phyloP scores from a whole-genome alignment of 2,329 filamentous ascomycete species.

The Endothia cerciana region DNA sequence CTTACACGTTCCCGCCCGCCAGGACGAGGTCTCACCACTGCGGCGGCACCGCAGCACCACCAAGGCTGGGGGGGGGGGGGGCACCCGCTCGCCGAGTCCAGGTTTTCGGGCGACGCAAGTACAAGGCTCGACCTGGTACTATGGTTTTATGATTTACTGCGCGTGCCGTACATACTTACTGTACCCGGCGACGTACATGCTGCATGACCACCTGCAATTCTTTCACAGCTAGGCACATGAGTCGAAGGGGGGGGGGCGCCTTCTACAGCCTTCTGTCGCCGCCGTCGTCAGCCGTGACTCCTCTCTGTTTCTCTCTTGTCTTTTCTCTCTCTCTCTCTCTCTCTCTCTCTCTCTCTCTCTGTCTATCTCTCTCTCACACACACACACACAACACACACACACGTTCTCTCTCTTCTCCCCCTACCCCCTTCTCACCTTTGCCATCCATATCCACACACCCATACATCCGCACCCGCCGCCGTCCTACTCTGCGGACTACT shows the following conservation, averaged over 20 bases:
- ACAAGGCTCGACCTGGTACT: too few relatives aligned
- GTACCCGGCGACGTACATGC: neutral
- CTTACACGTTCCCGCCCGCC: neutral
- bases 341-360: neutral
- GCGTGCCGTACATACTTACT: neutral
- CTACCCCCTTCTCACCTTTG: too few relatives aligned
- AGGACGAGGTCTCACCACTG: conserved; percentile 4
- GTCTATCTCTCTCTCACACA: neutral
- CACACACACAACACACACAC: too few relatives aligned
- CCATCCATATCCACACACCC: neutral
- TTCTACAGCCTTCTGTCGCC: conserved; percentile 27
- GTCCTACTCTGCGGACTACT: too few relatives aligned
- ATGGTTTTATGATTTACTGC: too few relatives aligned
- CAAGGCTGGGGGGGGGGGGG: too few relatives aligned
- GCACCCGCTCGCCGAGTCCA: too few relatives aligned
- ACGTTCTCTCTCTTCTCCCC: neutral
- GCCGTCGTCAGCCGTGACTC: conserved; percentile 22
- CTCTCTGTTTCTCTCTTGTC: neutral
- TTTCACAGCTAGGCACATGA: neutral
- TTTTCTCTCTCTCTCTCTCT: neutral
- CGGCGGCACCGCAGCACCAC: too few relatives aligned
- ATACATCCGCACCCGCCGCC: too few relatives aligned
- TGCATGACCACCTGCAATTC: conserved; percentile 5
- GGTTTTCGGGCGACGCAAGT: too few relatives aligned
- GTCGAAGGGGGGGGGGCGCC: neutral